Percentiles rank a stretch among this genome's conserved stretches.
Conservation (phyloP, 2,329 filamentous ascomycete species). For the Aureobasidium leucospermi region DNA sequence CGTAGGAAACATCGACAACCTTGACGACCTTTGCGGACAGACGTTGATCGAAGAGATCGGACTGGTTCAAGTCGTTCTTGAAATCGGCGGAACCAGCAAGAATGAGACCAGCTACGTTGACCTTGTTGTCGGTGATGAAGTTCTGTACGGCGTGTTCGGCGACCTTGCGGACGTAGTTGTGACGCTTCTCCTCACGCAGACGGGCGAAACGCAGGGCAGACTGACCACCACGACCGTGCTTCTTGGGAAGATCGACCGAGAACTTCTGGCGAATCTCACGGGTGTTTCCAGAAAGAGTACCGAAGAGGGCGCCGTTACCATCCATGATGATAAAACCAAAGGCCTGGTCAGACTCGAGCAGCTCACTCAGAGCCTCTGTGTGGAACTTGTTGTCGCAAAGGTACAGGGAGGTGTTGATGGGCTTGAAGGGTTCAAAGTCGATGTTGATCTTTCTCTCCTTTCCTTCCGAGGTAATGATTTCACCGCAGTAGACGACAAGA, state of each 20-base stretch:
- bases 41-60: slow-evolving; percentile 92
- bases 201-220: slow-evolving; percentile 98
- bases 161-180: slow-evolving; percentile 99
- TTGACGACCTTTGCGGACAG: slow-evolving; percentile 96
- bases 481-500: slow-evolving; percentile 96
- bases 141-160: slow-evolving; percentile 97
- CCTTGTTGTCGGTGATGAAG: slow-evolving; percentile 97
- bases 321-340: slow-evolving; percentile 99
- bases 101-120: slow-evolving; percentile 93
- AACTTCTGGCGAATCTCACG: slow-evolving; percentile 97
- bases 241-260: slow-evolving; percentile 97
- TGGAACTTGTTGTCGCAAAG: slow-evolving; percentile 99
- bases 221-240: slow-evolving; percentile 99
- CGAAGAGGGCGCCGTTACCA: slow-evolving; percentile 95
- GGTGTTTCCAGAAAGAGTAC: slow-evolving; percentile 94
- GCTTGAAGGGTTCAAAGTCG: slow-evolving; percentile 99
- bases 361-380: slow-evolving; percentile 91
- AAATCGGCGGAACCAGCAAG: slow-evolving; percentile 97
- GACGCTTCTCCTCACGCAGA: slow-evolving; percentile 98
- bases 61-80: slow-evolving; percentile 98
- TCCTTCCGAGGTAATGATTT: slow-evolving; percentile 98
- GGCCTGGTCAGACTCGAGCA: slow-evolving; percentile 97
- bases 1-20: slow-evolving; percentile 97
- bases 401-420: slow-evolving; percentile 98
- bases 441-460: slow-evolving; percentile 99